Percentiles rank a stretch among this genome's conserved stretches.
Evolutionary conservation across 106 monocot species (phyloP).

Genomic region (Narthecium ossifragum): DNA sequence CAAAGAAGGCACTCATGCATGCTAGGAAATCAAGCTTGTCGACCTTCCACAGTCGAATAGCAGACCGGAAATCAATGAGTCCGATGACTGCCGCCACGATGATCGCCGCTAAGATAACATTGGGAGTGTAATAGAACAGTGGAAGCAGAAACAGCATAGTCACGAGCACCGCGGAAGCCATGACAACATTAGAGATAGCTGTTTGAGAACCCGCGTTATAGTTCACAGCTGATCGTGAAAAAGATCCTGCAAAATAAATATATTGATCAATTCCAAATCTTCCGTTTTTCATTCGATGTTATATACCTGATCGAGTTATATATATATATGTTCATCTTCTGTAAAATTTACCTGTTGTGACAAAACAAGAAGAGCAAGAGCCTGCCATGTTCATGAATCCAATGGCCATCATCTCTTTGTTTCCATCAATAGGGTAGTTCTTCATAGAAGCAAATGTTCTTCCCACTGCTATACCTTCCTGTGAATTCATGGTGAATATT

Average conservation of each 20-base stretch:
- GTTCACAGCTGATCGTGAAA: constrained; percentile 66
- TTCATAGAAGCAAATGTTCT: constrained; percentile 92
- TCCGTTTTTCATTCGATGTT: too few species aligned
- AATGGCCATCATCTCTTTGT: constrained; percentile 97
- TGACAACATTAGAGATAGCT: constrained; percentile 64
- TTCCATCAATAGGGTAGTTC: constrained; percentile 87
- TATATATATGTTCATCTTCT: neutral
- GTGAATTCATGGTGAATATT: neutral
- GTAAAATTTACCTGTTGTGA: constrained; percentile 71
- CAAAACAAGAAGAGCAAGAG: constrained; percentile 89
- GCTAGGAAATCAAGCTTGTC: constrained; percentile 77
- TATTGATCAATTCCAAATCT: too few species aligned
- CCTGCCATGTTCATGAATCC: constrained; percentile 95
- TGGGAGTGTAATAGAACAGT: constrained; percentile 71
- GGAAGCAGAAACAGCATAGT: constrained; percentile 77
- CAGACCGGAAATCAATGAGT: constrained; percentile 42
- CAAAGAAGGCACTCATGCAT: constrained; percentile 58
- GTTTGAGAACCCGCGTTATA: constrained; percentile 65
- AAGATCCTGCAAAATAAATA: constrained; percentile 36
- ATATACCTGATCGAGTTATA: too few species aligned
- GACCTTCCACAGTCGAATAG: constrained; percentile 56
- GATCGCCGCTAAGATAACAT: constrained; percentile 45
- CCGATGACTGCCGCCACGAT: constrained; percentile 10
- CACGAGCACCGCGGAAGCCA: constrained; percentile 67
- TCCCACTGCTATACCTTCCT: constrained; percentile 97